Base-by-base conservation (phyloP, 2,329 filamentous ascomycete genomes). In the Cladosporium sp. region DNA sequence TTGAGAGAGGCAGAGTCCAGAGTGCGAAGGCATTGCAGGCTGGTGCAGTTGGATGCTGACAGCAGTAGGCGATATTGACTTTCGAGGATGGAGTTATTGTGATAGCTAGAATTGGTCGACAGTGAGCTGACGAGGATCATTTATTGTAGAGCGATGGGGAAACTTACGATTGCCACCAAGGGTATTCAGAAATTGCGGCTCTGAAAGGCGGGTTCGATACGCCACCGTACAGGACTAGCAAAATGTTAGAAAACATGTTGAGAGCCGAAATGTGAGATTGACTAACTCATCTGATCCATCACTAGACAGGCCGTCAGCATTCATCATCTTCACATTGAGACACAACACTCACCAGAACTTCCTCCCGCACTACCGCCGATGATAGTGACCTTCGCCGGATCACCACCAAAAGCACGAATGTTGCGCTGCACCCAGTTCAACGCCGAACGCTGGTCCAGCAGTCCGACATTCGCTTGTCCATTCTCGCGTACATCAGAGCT, bases 161-260 rank as follows among this genome's bases (percentile, higher is more conserved):
- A 3, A 52, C 60, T 34, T 47, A 62, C n/a, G 65, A 64, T 52
- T 72, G 71, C 67, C 66, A 73, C 70, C 70, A 72, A 3, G 71
- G 70, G 52, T 66, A 69, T 42, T 74, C 64, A 8, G 70, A 58
- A 44, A 78, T 77, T 0, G 73, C 76, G 4, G 73, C 75, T n/a
- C 71, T 66, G 61, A 78, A 78, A 0, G 76, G 71, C 0, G 73
- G 71, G 1, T 69, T 63, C 4, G 67, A 65, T 0, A 68, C 62
- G 4, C 73, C 75, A 15, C 74, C 67, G 49, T 74, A 72, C 10
- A 73, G 64, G 28, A 71, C 47, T 50, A 9, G 3, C 13, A 8
- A 35, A 3, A 2, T 3, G 17, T 50, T 50, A 50, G 34, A 8
- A 12, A 12, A n/a, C n/a, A n/a, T n/a, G n/a, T n/a, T n/a, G n/a